Evolutionary conservation across 345 rosid genomes (phyloP).

Genomic region (Eucalyptus curtisii): DNA sequence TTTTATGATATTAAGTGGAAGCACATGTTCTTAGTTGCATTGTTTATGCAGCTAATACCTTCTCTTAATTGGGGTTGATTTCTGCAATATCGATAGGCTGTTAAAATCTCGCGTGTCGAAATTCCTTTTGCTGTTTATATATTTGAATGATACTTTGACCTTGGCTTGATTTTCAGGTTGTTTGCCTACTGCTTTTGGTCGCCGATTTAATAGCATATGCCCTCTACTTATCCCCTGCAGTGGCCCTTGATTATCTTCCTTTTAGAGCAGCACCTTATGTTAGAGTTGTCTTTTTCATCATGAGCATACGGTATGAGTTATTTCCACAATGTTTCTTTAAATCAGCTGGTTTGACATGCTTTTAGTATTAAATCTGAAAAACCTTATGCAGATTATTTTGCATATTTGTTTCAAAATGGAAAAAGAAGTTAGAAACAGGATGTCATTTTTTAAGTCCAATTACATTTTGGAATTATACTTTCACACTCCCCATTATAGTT

Average conservation of each 20-base stretch:
- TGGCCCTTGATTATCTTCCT: constrained; percentile 59
- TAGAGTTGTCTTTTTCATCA: constrained; percentile 70
- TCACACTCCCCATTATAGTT: neutral
- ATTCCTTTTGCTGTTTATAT: neutral
- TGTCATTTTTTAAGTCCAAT: neutral
- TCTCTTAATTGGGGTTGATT: neutral
- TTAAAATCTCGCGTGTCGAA: neutral
- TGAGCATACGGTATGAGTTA: constrained; percentile 52
- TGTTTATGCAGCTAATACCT: neutral
- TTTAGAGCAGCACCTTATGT: constrained; percentile 79
- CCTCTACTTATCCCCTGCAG: constrained; percentile 58
- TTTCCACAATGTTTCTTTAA: neutral
- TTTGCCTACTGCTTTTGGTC: constrained; percentile 45
- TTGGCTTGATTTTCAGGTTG: constrained; percentile 48
- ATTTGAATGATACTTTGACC: neutral
- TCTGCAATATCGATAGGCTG: neutral
- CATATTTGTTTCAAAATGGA: neutral
- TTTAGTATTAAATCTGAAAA: neutral
- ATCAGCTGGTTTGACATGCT: neutral
- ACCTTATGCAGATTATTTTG: neutral
- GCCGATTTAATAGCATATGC: constrained; percentile 66
- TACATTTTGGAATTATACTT: neutral
- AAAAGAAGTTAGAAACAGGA: neutral
- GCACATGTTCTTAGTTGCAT: neutral
- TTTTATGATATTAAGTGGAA: neutral